Conservation (phyloP, 768 basidiomycete genomes). For the Collybia nuda region DNA sequence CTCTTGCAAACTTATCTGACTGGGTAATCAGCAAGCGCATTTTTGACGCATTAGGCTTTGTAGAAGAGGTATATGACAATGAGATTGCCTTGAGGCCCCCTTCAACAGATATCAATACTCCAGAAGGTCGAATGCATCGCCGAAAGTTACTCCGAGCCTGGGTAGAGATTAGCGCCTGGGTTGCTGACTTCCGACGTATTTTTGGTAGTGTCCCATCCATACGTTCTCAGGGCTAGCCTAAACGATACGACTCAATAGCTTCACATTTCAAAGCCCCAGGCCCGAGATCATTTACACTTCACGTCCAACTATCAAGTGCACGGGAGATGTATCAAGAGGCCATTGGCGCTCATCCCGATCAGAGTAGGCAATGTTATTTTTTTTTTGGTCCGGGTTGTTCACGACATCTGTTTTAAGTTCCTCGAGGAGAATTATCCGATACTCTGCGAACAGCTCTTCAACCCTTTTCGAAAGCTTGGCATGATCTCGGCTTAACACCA, state of each 20-base stretch:
- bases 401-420: constrained; percentile 34
- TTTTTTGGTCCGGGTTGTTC: background rate
- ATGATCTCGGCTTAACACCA: constrained; percentile 62
- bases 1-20: constrained; percentile 1
- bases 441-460: constrained; percentile 36
- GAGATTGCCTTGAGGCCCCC: constrained; percentile 57
- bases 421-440: constrained; percentile 49
- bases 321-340: constrained; percentile 72
- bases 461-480: constrained; percentile 39
- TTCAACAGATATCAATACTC: constrained; percentile 41
- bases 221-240: constrained; percentile 2
- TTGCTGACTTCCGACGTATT: constrained; percentile 53
- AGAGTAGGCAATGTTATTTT: constrained; percentile 47
- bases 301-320: constrained; percentile 55
- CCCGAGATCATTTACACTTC: constrained; percentile 35
- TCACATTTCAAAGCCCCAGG: constrained; percentile 38
- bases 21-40: constrained; percentile 36
- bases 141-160: constrained; percentile 74
- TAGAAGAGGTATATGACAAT: constrained; percentile 31
- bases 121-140: constrained; percentile 50
- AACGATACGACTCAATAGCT: constrained; percentile 29
- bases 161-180: constrained; percentile 74
- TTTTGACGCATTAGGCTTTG: constrained; percentile 44
- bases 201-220: constrained; percentile 32
- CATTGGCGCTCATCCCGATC: constrained; percentile 76